phyloP scores from a whole-genome alignment of 202 grass and related monocot genomes.

The Elaeis oleifera region DNA sequence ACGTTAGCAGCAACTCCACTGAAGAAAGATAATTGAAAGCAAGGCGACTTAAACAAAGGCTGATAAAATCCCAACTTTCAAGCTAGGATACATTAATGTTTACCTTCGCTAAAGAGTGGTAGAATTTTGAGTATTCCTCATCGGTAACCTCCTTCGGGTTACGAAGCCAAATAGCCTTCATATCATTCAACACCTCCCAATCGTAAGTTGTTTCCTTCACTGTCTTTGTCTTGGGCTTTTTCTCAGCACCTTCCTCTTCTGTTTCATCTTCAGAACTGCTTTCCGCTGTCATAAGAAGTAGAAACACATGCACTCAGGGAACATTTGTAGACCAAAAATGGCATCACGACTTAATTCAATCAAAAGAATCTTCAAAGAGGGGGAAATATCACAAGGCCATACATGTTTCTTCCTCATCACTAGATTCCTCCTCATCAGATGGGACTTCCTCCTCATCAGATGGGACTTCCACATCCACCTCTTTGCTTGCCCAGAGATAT shows the following conservation, averaged over 20 bases:
- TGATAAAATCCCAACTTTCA: too few species aligned
- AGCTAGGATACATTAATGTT: neutral
- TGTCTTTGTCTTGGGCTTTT: constrained; percentile 92
- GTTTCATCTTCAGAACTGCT: constrained; percentile 54
- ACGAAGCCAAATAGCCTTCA: constrained; percentile 97
- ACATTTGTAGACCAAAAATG: too few species aligned
- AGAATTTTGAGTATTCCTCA: constrained; percentile 94
- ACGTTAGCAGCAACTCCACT: too few species aligned
- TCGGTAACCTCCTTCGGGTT: constrained; percentile 88
- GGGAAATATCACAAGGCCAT: constrained; percentile 13
- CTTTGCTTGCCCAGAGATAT: constrained; percentile 93
- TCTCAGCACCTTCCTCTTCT: constrained; percentile 60
- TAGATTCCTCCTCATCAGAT: constrained; percentile 77
- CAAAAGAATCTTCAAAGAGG: neutral
- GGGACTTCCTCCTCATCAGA: constrained; percentile 87
- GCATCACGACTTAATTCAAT: too few species aligned
- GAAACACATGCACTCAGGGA: too few species aligned
- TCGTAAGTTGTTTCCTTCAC: constrained; percentile 74
- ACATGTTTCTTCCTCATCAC: constrained; percentile 71
- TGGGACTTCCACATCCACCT: constrained; percentile 93
- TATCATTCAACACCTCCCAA: constrained; percentile 91
- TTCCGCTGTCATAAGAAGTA: constrained; percentile 35
- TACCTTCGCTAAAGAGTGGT: constrained; percentile 90
- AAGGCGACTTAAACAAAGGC: too few species aligned
- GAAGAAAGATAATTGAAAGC: too few species aligned